Conservation (phyloP, 2,329 filamentous ascomycete genomes). For the Paecilomyces sp. region DNA sequence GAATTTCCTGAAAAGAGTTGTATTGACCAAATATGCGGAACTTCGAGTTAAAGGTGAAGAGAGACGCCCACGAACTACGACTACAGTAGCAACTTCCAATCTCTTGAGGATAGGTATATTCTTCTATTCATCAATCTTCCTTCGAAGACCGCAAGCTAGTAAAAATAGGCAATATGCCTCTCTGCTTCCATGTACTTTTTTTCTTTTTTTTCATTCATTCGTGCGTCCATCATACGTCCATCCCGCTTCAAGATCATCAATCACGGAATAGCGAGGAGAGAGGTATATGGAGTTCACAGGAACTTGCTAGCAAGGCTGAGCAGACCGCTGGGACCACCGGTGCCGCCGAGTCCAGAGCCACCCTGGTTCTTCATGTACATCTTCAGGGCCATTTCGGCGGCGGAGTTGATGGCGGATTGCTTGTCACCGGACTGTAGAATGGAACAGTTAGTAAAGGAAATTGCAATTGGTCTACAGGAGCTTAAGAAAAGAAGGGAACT, state of each 20-base stretch:
- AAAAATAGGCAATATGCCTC: not conserved
- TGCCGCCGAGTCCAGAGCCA: conserved; percentile 35
- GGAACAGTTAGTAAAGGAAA: not conserved
- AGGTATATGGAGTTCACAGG: conserved; percentile 19
- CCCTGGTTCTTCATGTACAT: conserved; percentile 79
- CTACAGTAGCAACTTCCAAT: too few relatives aligned
- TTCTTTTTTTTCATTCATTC: not conserved
- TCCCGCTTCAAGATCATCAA: not conserved
- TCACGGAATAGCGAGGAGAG: not conserved
- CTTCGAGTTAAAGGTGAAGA: too few relatives aligned
- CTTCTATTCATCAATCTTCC: not conserved
- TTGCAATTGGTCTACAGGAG: conserved; percentile 15
- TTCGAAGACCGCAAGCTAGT: not conserved
- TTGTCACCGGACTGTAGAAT: conserved; percentile 56
- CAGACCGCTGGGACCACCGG: conserved; percentile 44
- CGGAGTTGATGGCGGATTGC: conserved; percentile 69
- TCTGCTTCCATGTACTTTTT: too few relatives aligned
- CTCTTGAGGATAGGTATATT: too few relatives aligned
- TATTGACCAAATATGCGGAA: too few relatives aligned
- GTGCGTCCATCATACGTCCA: not conserved
- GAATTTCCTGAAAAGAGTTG: too few relatives aligned
- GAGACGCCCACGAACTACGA: too few relatives aligned
- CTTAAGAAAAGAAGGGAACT: conserved; percentile 14
- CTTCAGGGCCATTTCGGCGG: conserved; percentile 81
- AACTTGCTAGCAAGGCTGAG: conserved; percentile 58